Evolutionary conservation across 2,329 filamentous ascomycete species (phyloP).

Genomic region (Arthrobotrys musiformis): DNA sequence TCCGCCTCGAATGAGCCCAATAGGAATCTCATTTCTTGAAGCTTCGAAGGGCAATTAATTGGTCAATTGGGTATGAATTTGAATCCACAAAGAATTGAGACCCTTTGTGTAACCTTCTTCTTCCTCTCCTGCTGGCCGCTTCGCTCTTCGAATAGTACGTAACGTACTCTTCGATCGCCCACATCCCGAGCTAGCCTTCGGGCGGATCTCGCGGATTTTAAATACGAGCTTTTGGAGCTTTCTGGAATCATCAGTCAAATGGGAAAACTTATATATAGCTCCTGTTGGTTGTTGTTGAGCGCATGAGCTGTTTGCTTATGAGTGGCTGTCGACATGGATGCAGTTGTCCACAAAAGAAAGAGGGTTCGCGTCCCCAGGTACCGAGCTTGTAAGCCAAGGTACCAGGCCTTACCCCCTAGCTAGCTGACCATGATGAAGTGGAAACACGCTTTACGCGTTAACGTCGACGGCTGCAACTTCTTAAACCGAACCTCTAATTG

Average conservation of each 20-base stretch:
- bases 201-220: slow-evolving; percentile 12
- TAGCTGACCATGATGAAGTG: not conserved
- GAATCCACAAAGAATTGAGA: slow-evolving; percentile 4
- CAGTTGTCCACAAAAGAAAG: not conserved
- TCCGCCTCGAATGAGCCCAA: slow-evolving; percentile 1
- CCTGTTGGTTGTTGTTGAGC: slow-evolving; percentile 3
- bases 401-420: slow-evolving; percentile 9
- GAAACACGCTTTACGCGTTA: slow-evolving; percentile 24
- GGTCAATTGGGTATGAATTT: not conserved
- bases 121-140: too few species aligned
- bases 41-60: not conserved
- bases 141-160: too few species aligned
- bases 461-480: slow-evolving; percentile 24
- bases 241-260: not conserved
- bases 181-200: not conserved
- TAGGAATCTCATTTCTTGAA: not conserved
- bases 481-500: not conserved
- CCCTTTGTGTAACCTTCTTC: slow-evolving; percentile 11
- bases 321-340: slow-evolving; percentile 18
- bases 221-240: not conserved
- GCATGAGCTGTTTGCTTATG: slow-evolving; percentile 17
- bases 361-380: slow-evolving; percentile 13
- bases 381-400: slow-evolving; percentile 8
- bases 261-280: not conserved
- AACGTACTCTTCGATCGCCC: not conserved